Evolutionary conservation across 148 eudicot species (phyloP).

Genomic region (Fagopyrum esculentum): DNA sequence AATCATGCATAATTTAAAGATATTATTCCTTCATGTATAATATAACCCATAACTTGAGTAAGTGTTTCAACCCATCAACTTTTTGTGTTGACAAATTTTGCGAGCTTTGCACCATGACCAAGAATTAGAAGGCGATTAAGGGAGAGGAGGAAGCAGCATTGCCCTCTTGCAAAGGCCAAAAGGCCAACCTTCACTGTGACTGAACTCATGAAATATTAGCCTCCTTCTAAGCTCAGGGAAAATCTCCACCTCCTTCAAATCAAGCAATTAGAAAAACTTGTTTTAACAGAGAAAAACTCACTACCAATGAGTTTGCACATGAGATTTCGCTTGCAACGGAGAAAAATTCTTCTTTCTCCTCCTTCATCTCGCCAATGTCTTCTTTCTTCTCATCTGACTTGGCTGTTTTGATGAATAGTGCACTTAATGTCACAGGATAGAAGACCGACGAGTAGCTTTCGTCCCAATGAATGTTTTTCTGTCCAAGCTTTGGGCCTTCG

Average conservation of each 20-base stretch:
- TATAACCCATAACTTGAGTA: no score
- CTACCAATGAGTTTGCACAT: conserved; percentile 20
- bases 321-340: no score
- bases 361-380: no score
- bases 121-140: conserved; percentile 78
- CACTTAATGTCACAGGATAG: no score
- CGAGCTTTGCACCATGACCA: conserved; percentile 74
- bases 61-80: background rate
- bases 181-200: conserved; percentile 88
- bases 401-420: no score
- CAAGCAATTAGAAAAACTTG: conserved; percentile 39
- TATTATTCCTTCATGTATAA: no score
- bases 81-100: conserved; percentile 16
- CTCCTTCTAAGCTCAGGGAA: conserved; percentile 27
- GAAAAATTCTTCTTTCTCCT: no score
- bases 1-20: no score
- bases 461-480: no score
- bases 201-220: conserved; percentile 45
- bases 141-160: conserved; percentile 81
- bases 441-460: no score
- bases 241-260: conserved; percentile 32
- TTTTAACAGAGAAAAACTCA: conserved; percentile 55
- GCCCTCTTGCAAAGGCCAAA: conserved; percentile 75
- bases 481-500: no score
- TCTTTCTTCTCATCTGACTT: no score